Evolutionary conservation across 169 alveolate genomes (phyloP), one percentile per base, ranked within the genome.

Genomic region (Babesia bigemina): DNA sequence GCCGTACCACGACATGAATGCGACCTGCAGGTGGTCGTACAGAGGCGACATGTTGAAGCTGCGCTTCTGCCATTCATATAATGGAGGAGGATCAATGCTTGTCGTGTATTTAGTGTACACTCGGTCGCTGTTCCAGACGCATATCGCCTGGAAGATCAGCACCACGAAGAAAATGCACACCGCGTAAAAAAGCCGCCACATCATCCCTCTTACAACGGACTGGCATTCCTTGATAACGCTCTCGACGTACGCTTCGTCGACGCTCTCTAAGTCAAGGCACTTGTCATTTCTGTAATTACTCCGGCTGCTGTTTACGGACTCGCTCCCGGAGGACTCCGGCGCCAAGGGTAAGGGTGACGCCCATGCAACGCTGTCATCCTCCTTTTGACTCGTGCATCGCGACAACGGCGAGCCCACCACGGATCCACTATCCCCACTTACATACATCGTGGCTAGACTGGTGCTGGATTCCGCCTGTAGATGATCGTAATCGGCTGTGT

Each of bases 21-120:
- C 26, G 48, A 67, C 91, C 58, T 89, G 93, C 17, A 89, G 4
- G 26, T 88, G 75, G 65, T 89, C 93, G 53, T 63, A 69, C 21
- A 89, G 63, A 17, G 88, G 88, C 16, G 71, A 60, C 63, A 70
- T 79, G 39, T 33, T 33, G 39, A 33, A 33, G 39, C 10, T 33
- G 39, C 39, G 39, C 39, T 33, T 2, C 28, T 75, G 83, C 26
- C 52, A 74, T 24, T 79, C 92, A 45, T 73, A 76, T 59, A 48
- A 39, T 33, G 77, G 69, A 62, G 63, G 74, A 49, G 72, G 62
- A 36, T 57, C 59, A 19, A 19, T 44, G 0, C 24, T 49, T 14
- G 26, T 19, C 28, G 44, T 13, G 26, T 67, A 67, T 21, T 0
- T 10, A 8, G 55, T 65, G 39, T 67, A 67, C 11, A 67, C 33